Percentiles rank a stretch among this genome's conserved stretches.
Conservation (phyloP, 2,329 filamentous ascomycete species). For the Fusarium penzigii region DNA sequence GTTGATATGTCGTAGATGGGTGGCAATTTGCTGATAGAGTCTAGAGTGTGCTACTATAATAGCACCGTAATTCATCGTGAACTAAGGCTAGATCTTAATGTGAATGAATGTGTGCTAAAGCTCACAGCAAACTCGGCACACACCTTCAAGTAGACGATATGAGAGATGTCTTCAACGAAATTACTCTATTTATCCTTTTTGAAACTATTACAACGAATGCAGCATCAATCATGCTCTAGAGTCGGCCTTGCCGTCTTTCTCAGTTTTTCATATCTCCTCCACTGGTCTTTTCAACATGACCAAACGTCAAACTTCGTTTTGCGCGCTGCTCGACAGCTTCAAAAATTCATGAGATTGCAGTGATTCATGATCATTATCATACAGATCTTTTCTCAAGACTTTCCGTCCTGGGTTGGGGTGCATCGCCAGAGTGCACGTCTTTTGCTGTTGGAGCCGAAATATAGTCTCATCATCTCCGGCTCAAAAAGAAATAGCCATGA, state of each 20-base stretch:
- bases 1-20: conserved; percentile 40
- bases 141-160: not conserved
- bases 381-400: not conserved
- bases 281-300: not conserved
- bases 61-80: too few species aligned
- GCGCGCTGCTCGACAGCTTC: not conserved
- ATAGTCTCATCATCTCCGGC: not conserved
- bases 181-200: too few species aligned
- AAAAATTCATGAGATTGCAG: not conserved
- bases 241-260: too few species aligned
- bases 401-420: not conserved
- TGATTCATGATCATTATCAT: not conserved
- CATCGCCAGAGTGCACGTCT: not conserved
- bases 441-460: not conserved
- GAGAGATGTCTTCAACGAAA: too few species aligned
- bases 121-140: not conserved
- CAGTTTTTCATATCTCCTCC: not conserved
- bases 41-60: too few species aligned
- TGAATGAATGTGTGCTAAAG: not conserved
- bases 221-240: too few species aligned
- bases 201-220: not conserved
- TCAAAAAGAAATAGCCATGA: not conserved
- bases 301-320: not conserved
- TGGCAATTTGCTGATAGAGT: not conserved
- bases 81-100: too few species aligned